Evolutionary conservation across 140 eudicot genomes (phyloP), one percentile per base, ranked within the genome.

Genomic region (Cichorium intybus): DNA sequence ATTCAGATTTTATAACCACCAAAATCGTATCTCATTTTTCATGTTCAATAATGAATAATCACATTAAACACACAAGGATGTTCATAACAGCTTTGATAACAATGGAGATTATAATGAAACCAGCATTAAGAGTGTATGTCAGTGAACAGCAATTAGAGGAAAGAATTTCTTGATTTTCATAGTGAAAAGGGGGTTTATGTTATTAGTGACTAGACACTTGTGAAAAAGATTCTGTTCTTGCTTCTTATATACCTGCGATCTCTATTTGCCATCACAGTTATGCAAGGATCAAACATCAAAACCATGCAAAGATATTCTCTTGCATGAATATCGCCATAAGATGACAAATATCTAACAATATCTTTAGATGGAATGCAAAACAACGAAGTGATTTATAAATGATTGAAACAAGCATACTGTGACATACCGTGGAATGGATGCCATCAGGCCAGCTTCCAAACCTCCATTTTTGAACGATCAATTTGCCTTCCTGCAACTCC

Each of bases 381-480:
- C 26, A 34, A 16, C 20, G 7, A 23, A 18, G 24, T 4, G 49
- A 23, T 23, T 6, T 29, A 22, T 16, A 11, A 0, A 2, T 2
- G 22, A 49, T 20, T 8, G 23, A 26, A 9, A 53, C 7, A 4
- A 3, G n/a, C 11, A 37, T 4, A 69, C 1, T 7, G 18, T 1
- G 0, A 5, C 28, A 65, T 80, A 93, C 95, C 93, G 77, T 85
- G 0, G 99, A 93, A 10, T 79, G 79, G 33, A 88, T 50, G n/a
- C 99, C 97, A 81, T 88, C 99, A 59, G 93, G 94, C 99, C 97
- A 93, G 65, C 27, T 93, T 2, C 99, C 99, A 69, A 93, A 93
- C 71, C 99, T 66, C 99, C 99, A 93, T 33, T 93, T 84, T 73
- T 93, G 99, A 70, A 84, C 97, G 72, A 93, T 93, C 86, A 93